phyloP scores from a whole-genome alignment of 2,329 filamentous ascomycete species.

The Aspergillus eucalypticola region DNA sequence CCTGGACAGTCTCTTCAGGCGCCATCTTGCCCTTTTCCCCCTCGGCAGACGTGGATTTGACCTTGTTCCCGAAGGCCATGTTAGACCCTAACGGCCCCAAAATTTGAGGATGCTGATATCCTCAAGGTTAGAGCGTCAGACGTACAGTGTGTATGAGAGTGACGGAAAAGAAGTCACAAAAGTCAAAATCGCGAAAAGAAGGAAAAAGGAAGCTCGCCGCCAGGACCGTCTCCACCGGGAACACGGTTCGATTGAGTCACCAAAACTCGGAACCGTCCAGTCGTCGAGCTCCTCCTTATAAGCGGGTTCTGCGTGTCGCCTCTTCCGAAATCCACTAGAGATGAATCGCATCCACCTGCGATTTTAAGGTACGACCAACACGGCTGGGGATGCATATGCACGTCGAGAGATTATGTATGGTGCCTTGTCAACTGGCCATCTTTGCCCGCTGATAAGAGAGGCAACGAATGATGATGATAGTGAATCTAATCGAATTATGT shows the following conservation, averaged over 20 bases:
- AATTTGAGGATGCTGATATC: not conserved
- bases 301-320: slow-evolving; percentile 2
- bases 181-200: slow-evolving; percentile 9
- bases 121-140: not conserved
- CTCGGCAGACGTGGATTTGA: slow-evolving; percentile 16
- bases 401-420: not conserved
- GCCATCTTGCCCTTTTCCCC: slow-evolving; percentile 27
- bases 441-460: slow-evolving; percentile 12
- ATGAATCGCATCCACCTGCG: not conserved
- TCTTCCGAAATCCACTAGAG: slow-evolving; percentile 4
- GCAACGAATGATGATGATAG: slow-evolving; percentile 15
- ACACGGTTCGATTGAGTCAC: slow-evolving; percentile 8
- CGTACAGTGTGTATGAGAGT: not conserved
- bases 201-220: slow-evolving; percentile 12
- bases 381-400: not conserved
- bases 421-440: not conserved
- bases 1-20: slow-evolving; percentile 27
- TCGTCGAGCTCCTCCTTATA: not conserved
- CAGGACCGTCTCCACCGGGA: slow-evolving; percentile 16
- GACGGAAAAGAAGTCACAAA: slow-evolving; percentile 5
- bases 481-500: slow-evolving; percentile 14
- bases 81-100: slow-evolving; percentile 17
- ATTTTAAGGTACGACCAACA: not conserved
- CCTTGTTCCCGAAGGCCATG: slow-evolving; percentile 28
- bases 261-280: slow-evolving; percentile 3